Evolutionary conservation across 1,284 basidiomycete species (phyloP), one percentile per base, ranked within the genome.

Genomic region (Mycena sp.): DNA sequence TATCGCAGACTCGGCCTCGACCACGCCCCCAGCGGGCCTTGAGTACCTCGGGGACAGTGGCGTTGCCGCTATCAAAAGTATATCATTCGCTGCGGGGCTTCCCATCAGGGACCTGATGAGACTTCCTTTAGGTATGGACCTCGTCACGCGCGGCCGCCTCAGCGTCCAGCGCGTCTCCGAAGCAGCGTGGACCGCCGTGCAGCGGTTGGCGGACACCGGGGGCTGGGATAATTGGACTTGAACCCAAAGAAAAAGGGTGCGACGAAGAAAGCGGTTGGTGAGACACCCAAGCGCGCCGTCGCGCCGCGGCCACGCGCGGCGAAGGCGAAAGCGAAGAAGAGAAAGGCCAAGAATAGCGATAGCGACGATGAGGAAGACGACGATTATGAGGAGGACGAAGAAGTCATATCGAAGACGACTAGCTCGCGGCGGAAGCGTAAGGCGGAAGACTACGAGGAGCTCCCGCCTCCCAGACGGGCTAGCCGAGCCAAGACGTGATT

Each of bases 121-220:
- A 58, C 14, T 19, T 41, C 17, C 30, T 69, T 74, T n/a, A 86
- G 86, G 71, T 6, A 98, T 97, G 94, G 85, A 91, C 45, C 81
- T 99, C 25, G 84, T 98, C 17, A 91, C 86, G 21, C 85, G 93
- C 9, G 95, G 96, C 1, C 82, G 97, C 52, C 82, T 99, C 52
- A 97, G 95, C 76, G 91, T 95, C 43, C 95, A 98, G 77, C 86
- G 88, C 3, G 95, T 97, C 1, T 79, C 85, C 28, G 77, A 85
- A 61, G 80, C 76, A 11, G 91, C 94, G 0, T 99, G 90, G 85
- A 81, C 85, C 21, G 85, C 87, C 1, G 84, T 98, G 17, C 74
- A 81, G 11, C 70, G 79, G 48, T 76, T 99, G 52, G 92, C 94
- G 0, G 83, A 87, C 52, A 84, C 82, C 29, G 96, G 96, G 5